Percentiles rank a stretch among this genome's conserved stretches.
Evolutionary conservation across 345 rosid genomes (phyloP).

Genomic region (Melaleuca alternifolia): DNA sequence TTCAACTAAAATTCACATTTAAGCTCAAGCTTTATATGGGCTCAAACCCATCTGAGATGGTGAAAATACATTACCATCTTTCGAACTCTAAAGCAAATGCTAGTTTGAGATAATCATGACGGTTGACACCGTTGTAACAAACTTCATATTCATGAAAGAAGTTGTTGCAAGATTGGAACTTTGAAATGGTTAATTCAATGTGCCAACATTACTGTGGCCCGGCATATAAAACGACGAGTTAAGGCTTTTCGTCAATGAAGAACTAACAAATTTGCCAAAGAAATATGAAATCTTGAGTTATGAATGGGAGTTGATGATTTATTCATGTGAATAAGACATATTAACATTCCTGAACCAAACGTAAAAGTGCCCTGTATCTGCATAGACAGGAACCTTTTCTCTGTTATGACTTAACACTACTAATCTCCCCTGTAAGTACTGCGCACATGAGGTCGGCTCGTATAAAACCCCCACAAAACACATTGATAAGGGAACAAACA

Average conservation of each 20-base stretch:
- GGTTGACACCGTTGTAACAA: neutral
- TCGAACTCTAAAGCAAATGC: too few species aligned
- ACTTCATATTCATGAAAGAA: neutral
- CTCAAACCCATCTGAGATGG: too few species aligned
- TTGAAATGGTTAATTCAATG: neutral
- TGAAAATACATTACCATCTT: too few species aligned
- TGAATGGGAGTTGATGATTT: neutral
- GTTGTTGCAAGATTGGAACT: neutral
- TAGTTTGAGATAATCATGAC: too few species aligned
- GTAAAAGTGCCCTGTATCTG: neutral
- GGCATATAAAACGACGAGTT: neutral
- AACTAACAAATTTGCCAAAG: neutral
- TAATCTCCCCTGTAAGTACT: neutral
- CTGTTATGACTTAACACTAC: slow-evolving; percentile 2
- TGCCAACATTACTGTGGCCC: neutral
- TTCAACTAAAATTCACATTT: neutral
- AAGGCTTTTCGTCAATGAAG: neutral
- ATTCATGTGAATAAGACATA: too few species aligned
- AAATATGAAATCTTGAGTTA: too few species aligned
- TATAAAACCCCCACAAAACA: neutral
- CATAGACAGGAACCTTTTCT: slow-evolving; percentile 16
- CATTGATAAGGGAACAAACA: neutral
- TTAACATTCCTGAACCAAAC: too few species aligned
- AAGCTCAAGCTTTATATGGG: neutral
- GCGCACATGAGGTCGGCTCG: neutral